phyloP scores from a whole-genome alignment of 352 stramenopile genomes.

The Phytophthora macrochlamydospora region DNA sequence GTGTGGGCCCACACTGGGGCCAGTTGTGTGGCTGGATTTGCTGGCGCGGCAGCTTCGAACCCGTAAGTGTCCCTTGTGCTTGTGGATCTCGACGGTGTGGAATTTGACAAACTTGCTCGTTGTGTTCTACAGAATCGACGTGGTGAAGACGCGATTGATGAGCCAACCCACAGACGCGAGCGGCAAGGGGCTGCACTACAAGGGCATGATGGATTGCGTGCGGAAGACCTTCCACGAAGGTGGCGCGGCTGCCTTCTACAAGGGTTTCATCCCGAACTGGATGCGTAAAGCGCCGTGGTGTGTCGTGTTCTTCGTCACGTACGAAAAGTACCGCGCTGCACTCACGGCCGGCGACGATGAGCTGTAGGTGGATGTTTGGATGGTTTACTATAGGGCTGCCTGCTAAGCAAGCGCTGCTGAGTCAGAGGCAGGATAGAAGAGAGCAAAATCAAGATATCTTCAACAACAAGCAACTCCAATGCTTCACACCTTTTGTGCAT shows the following conservation, averaged over 20 bases:
- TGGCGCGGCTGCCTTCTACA: conserved; percentile 79
- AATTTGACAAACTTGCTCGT: conserved; percentile 4
- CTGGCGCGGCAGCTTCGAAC: conserved; percentile 72
- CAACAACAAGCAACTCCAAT: conserved; percentile 2
- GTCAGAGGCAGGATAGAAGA: conserved; percentile 6
- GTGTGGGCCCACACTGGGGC: conserved; percentile 75
- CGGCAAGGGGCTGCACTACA: conserved; percentile 64
- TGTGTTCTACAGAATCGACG: conserved; percentile 60
- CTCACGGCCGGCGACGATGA: conserved; percentile 36
- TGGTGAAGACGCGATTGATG: conserved; percentile 88
- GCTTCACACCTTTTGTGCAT: conserved; percentile 5
- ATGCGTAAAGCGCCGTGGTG: conserved; percentile 89
- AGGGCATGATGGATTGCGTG: conserved; percentile 74
- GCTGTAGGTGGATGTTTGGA: conserved; percentile 16
- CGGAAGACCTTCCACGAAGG: conserved; percentile 72
- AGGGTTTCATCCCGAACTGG: conserved; percentile 88
- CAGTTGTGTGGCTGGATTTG: conserved; percentile 80
- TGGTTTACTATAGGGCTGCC: conserved; percentile 13
- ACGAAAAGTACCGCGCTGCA: conserved; percentile 75
- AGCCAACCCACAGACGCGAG: conserved; percentile 67
- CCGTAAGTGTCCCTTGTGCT: conserved; percentile 49
- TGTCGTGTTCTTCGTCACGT: conserved; percentile 88
- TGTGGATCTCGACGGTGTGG: conserved; percentile 3
- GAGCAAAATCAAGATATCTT: conserved; percentile 8
- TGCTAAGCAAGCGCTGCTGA: conserved; percentile 30